These are phyloP conservation scores for Arthrobotrys entomopaga DNA, from an alignment of 2,329 filamentous ascomycete species.

Conservation along the genomic window DNA sequence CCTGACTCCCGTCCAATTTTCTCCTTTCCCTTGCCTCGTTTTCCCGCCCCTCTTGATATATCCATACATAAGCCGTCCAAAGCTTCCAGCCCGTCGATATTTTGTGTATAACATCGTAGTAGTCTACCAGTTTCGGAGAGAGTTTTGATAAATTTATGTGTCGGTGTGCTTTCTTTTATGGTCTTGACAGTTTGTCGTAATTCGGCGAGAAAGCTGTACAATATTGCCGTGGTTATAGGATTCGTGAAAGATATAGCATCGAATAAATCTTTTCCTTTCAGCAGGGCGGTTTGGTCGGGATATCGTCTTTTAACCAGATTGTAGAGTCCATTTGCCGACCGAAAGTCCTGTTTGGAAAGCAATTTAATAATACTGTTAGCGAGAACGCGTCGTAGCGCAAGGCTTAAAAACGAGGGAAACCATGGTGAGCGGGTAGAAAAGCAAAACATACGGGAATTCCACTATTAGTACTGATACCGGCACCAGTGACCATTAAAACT, in stretches of 20 bases:
- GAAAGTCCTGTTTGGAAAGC: conserved; percentile 69
- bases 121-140: conserved; percentile 75
- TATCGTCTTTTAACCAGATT: conserved; percentile 72
- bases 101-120: conserved; percentile 78
- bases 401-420: conserved; percentile 1
- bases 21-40: conserved; percentile 62
- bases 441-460: conserved; percentile 73
- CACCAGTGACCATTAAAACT: conserved; percentile 77
- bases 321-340: conserved; percentile 77
- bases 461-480: conserved; percentile 79
- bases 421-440: too few relatives aligned
- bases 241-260: conserved; percentile 77
- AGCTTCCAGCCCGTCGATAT: conserved; percentile 78
- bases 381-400: conserved; percentile 26
- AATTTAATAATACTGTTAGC: conserved; percentile 53
- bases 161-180: conserved; percentile 71
- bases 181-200: conserved; percentile 72
- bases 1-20: conserved; percentile 49
- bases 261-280: conserved; percentile 78
- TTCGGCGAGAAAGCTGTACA: conserved; percentile 77
- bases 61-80: conserved; percentile 75
- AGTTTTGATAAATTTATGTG: conserved; percentile 75
- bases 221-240: conserved; percentile 74
- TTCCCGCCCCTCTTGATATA: conserved; percentile 71
- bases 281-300: conserved; percentile 61